Evolutionary conservation across 2,329 filamentous ascomycete species (phyloP), one percentile per base, ranked within the genome.

Genomic region (Podosphaera aphanis): DNA sequence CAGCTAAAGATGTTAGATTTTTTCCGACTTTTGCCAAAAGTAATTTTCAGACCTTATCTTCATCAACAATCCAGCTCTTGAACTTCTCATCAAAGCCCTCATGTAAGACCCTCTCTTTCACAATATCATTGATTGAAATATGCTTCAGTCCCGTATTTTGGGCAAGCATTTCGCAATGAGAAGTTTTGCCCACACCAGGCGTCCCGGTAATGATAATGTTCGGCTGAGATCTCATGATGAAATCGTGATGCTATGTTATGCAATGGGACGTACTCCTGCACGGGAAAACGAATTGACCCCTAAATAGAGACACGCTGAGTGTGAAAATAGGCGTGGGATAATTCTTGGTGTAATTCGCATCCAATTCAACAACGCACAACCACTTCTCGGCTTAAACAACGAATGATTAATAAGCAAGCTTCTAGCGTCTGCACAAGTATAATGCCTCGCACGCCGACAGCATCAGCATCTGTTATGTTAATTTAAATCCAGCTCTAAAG

Each of bases 201-300:
- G 90, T 98, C 52, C 90, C 90, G 36, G 90, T 95, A 53, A 98
- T 71, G 54, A 98, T 80, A 57, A 98, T 84, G 62, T 95, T 98
- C 25, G 90, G 90, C 50, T 64, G 63, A 25, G 60, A 64, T 53
- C 74, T 66, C 51, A 54, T 54, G 5, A 16, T 48, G 11, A 7
- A 43, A 39, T 33, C 13, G 5, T 33, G 3, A 11, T 3, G 15
- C 6, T 7, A 33, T 33, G 15, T 11, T n/a, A 3, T 13, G 5
- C 11, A 33, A 11, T 33, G 13, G 13, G 29, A 13, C 13, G 13
- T 33, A 11, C 29, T 33, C n/a, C n/a, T n/a, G n/a, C n/a, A n/a
- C n/a, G n/a, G n/a, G n/a, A n/a, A n/a, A n/a, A n/a, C n/a, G n/a
- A n/a, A n/a, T n/a, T n/a, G n/a, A n/a, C n/a, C n/a, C n/a, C n/a